Conservation (phyloP, 2,329 filamentous ascomycete genomes). For the Didymella pinodella region DNA sequence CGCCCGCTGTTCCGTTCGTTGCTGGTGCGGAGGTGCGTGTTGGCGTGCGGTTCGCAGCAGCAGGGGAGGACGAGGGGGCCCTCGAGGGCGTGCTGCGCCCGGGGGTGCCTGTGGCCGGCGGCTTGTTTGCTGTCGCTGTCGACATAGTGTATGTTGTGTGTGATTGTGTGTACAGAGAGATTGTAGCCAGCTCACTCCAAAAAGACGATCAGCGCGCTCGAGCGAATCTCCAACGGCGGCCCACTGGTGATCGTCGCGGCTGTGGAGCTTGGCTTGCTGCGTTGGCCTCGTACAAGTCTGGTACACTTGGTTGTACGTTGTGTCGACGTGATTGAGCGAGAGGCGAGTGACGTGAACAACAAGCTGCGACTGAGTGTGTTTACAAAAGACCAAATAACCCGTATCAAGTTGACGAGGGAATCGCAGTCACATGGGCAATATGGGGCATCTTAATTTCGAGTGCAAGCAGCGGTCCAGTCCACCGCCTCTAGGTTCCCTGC, state of each 20-base stretch:
- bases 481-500: constrained; percentile 19
- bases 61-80: constrained; percentile 42
- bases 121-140: constrained; percentile 48
- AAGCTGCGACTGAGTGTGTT: constrained; percentile 17
- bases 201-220: constrained; percentile 14
- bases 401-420: constrained; percentile 23
- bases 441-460: constrained; percentile 16
- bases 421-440: constrained; percentile 16
- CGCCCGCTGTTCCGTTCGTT: constrained; percentile 36
- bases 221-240: constrained; percentile 20
- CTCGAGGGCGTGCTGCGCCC: constrained; percentile 36
- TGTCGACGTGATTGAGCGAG: constrained; percentile 2
- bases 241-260: constrained; percentile 18
- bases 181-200: constrained; percentile 15
- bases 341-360: constrained; percentile 9
- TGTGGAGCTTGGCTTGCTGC: constrained; percentile 20
- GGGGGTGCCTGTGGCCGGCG: constrained; percentile 45
- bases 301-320: constrained; percentile 8
- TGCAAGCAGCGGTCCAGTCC: constrained; percentile 17
- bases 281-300: constrained; percentile 8
- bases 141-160: constrained; percentile 36
- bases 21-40: constrained; percentile 42
- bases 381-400: constrained; percentile 17
- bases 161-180: constrained; percentile 4
- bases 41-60: constrained; percentile 44